Percentiles rank a stretch among this genome's conserved stretches.
Conservation (phyloP, 1,284 basidiomycete species). For the Tetrapyrgos nigripes region DNA sequence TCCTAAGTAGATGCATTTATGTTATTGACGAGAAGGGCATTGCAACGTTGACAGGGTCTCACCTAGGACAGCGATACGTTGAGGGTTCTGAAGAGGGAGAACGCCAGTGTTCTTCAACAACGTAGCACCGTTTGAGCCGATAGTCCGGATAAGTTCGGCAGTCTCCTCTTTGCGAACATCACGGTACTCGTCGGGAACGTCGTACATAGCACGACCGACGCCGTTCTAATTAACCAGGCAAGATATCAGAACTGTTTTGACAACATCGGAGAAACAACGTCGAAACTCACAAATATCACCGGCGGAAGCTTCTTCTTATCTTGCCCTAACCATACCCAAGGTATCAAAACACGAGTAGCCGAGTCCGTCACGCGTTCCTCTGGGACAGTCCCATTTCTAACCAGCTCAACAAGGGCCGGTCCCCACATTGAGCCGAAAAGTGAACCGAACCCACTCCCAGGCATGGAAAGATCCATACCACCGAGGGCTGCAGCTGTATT, state of each 20-base stretch:
- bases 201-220: constrained; percentile 2
- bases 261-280: neutral
- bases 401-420: neutral
- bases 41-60: neutral
- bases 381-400: constrained; percentile 19
- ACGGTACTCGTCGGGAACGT: constrained; percentile 15
- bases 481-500: constrained; percentile 11
- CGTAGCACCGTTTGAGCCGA: constrained; percentile 18
- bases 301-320: constrained; percentile 15
- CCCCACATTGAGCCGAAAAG: constrained; percentile 16
- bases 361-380: constrained; percentile 20
- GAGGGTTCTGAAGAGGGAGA: constrained; percentile 14
- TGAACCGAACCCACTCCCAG: constrained; percentile 14
- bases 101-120: constrained; percentile 24
- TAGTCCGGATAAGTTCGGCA: constrained; percentile 15
- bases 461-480: constrained; percentile 21
- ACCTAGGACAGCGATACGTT: constrained; percentile 11
- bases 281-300: constrained; percentile 10
- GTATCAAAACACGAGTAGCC: constrained; percentile 15
- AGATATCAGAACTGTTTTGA: neutral
- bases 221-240: constrained; percentile 4
- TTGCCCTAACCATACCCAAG: constrained; percentile 14
- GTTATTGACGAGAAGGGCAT: neutral
- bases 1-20: neutral
- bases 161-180: constrained; percentile 9